phyloP scores from a whole-genome alignment of 1,284 basidiomycete genomes.

The Ceratobasidium sp. region DNA sequence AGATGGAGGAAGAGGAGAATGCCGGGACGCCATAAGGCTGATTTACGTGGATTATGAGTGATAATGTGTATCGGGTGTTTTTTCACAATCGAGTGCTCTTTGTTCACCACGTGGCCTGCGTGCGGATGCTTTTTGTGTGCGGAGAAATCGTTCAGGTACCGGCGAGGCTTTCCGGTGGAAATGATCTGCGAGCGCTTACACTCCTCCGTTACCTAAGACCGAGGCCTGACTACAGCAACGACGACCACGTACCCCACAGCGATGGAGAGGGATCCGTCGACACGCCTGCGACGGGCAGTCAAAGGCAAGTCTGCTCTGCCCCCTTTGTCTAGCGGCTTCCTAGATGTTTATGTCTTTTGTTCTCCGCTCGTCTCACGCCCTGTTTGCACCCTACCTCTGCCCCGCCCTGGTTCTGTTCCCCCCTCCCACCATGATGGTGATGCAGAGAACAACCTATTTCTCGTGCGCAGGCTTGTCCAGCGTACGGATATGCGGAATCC shows the following conservation, averaged over 20 bases:
- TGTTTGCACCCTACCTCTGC: no score
- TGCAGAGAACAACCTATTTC: constrained; percentile 89
- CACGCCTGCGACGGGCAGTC: constrained; percentile 78
- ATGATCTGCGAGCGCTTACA: constrained; percentile 40
- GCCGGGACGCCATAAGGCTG: constrained; percentile 38
- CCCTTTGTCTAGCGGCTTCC: not conserved
- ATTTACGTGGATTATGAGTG: no score
- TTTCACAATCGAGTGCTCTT: constrained; percentile 11
- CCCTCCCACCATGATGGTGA: constrained; percentile 45
- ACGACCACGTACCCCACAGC: constrained; percentile 56
- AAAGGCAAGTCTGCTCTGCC: constrained; percentile 65
- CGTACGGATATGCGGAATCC: constrained; percentile 89
- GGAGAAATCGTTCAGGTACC: constrained; percentile 37
- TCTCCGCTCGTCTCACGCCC: constrained; percentile 48
- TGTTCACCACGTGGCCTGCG: no score
- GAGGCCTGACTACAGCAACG: not conserved
- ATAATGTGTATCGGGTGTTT: not conserved
- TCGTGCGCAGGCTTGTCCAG: constrained; percentile 79
- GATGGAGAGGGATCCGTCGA: constrained; percentile 83
- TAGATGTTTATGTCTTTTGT: constrained; percentile 24
- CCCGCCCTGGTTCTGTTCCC: constrained; percentile 39
- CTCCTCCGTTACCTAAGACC: constrained; percentile 24
- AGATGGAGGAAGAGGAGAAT: constrained; percentile 75
- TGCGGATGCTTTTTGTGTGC: constrained; percentile 15
- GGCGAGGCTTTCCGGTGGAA: constrained; percentile 12